A percentile compares a stretch with the other conserved stretches of the same genome.
These are phyloP conservation scores for Blastobotrys raffinosifermentans DNA, from an alignment of 1,139 yeast genomes.

Conservation along the genomic window DNA sequence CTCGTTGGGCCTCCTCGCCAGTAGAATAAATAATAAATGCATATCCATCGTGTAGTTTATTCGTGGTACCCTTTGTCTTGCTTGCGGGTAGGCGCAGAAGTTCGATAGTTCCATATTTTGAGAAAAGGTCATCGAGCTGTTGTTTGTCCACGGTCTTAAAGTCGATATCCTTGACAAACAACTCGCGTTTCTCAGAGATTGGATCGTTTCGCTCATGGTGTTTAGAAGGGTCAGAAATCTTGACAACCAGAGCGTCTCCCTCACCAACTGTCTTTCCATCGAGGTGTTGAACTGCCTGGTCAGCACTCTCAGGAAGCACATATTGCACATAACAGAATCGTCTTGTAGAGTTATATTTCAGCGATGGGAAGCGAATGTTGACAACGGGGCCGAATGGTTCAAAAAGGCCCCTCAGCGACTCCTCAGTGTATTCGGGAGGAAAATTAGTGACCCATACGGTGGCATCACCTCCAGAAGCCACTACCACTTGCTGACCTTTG, in stretches of 20 bases:
- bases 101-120: slow-evolving; percentile 46
- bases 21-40: slow-evolving; percentile 29
- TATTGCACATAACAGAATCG: slow-evolving; percentile 76
- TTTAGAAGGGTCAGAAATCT: slow-evolving; percentile 49
- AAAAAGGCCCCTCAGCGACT: slow-evolving; percentile 42
- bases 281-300: slow-evolving; percentile 40
- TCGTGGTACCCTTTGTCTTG: slow-evolving; percentile 15
- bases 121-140: slow-evolving; percentile 31
- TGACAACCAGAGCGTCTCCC: slow-evolving; percentile 42
- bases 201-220: slow-evolving; percentile 38
- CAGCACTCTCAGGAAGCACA: slow-evolving; percentile 42
- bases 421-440: slow-evolving; percentile 50
- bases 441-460: slow-evolving; percentile 69
- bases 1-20: slow-evolving; percentile 24
- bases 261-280: slow-evolving; percentile 37
- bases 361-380: slow-evolving; percentile 63
- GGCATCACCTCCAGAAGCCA: slow-evolving; percentile 40
- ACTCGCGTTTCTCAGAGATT: slow-evolving; percentile 44
- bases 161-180: slow-evolving; percentile 50
- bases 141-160: slow-evolving; percentile 32
- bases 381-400: slow-evolving; percentile 41
- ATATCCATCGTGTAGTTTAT: slow-evolving; percentile 31
- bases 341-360: slow-evolving; percentile 49
- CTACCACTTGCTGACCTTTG: slow-evolving; percentile 40
- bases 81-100: slow-evolving; percentile 22